A percentile compares a stretch with the other conserved stretches of the same genome.
Conservation (phyloP, 2,329 filamentous ascomycete genomes). For the Alternaria sp. region DNA sequence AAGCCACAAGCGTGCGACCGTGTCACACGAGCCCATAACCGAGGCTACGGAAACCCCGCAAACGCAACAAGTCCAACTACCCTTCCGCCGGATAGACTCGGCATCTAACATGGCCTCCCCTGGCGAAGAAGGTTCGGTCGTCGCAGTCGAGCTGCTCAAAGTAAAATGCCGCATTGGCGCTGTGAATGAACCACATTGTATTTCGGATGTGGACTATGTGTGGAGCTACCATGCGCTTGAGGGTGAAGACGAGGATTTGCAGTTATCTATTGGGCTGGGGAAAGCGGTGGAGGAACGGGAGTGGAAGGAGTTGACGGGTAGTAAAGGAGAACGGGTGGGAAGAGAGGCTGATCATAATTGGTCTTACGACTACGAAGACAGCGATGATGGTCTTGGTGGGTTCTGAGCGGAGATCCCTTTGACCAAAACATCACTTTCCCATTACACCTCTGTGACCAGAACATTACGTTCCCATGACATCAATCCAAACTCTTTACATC, state of each 20-base stretch:
- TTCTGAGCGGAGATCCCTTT: background rate
- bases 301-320: slow-evolving; percentile 26
- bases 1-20: background rate
- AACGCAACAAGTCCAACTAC: slow-evolving; percentile 10
- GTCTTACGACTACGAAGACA: background rate
- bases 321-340: slow-evolving; percentile 18
- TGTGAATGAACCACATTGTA: slow-evolving; percentile 31
- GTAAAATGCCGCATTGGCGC: slow-evolving; percentile 33
- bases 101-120: slow-evolving; percentile 11
- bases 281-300: slow-evolving; percentile 25
- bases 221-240: slow-evolving; percentile 37
- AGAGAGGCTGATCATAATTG: slow-evolving; percentile 3
- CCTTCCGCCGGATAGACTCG: slow-evolving; percentile 33
- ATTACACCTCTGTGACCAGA: background rate
- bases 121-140: slow-evolving; percentile 14
- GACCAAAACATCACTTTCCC: background rate
- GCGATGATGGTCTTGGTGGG: slow-evolving; percentile 9
- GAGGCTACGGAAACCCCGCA: slow-evolving; percentile 2
- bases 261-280: slow-evolving; percentile 39
- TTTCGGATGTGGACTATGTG: slow-evolving; percentile 34
- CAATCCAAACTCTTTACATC: background rate
- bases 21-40: background rate
- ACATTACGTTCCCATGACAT: background rate
- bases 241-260: slow-evolving; percentile 20
- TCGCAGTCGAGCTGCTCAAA: slow-evolving; percentile 33